Conservation (phyloP, 2,329 filamentous ascomycete species). For the Aspergillus uvarum region DNA sequence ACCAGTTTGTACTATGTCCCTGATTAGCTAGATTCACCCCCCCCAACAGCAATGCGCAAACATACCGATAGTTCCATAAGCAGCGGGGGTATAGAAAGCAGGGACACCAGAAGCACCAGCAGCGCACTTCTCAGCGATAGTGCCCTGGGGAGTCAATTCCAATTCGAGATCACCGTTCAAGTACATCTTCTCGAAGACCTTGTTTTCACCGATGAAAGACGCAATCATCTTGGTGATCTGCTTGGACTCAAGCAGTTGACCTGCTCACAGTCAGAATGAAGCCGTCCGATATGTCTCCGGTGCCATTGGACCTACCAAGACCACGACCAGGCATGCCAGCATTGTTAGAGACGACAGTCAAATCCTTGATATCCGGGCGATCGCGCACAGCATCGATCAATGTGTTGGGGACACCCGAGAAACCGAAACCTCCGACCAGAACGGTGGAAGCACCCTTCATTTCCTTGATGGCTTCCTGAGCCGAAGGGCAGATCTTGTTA, state of each 20-base stretch:
- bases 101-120: slow-evolving; percentile 84
- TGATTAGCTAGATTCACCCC: slow-evolving; percentile 17
- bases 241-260: slow-evolving; percentile 68
- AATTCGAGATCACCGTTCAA: slow-evolving; percentile 79
- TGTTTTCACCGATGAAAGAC: slow-evolving; percentile 77
- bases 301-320: slow-evolving; percentile 53
- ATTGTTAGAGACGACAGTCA: slow-evolving; percentile 81
- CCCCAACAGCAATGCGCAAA: neutral
- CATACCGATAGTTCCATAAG: slow-evolving; percentile 67
- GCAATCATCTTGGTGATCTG: slow-evolving; percentile 73
- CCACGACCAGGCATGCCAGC: slow-evolving; percentile 70
- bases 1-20: slow-evolving; percentile 45
- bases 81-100: slow-evolving; percentile 80
- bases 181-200: slow-evolving; percentile 86
- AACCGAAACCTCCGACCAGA: slow-evolving; percentile 74
- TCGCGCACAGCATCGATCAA: slow-evolving; percentile 65
- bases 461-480: slow-evolving; percentile 69
- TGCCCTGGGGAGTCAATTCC: slow-evolving; percentile 86
- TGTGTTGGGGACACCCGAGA: slow-evolving; percentile 58
- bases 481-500: slow-evolving; percentile 71
- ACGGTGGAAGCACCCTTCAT: slow-evolving; percentile 68
- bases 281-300: neutral
- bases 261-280: slow-evolving; percentile 32
- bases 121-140: slow-evolving; percentile 80
- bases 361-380: slow-evolving; percentile 56